A percentile compares a stretch with the other conserved stretches of the same genome.
These are phyloP conservation scores for Hypoxylon subgilvum DNA, from an alignment of 495 filamentous ascomycete genomes.

Conservation along the genomic window DNA sequence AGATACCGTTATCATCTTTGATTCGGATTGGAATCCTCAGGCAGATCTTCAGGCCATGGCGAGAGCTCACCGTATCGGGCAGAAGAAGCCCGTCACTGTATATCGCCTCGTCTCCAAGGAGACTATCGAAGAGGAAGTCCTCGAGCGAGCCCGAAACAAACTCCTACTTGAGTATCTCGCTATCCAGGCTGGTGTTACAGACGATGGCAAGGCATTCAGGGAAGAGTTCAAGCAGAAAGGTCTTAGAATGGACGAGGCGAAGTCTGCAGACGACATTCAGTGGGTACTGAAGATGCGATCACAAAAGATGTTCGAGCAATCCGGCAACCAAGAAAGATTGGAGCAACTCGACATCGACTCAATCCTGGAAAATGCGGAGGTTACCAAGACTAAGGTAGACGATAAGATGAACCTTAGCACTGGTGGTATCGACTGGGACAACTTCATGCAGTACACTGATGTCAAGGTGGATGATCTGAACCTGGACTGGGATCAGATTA, in stretches of 20 bases:
- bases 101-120: constrained; percentile 96
- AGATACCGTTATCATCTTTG: constrained; percentile 96
- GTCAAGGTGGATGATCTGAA: constrained; percentile 87
- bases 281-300: constrained; percentile 91
- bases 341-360: constrained; percentile 99
- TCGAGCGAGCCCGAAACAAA: constrained; percentile 95
- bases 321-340: constrained; percentile 90
- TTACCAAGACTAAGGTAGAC: constrained; percentile 89
- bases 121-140: constrained; percentile 96
- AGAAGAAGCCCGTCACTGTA: constrained; percentile 92
- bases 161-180: constrained; percentile 98
- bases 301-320: constrained; percentile 97
- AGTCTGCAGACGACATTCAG: constrained; percentile 86
- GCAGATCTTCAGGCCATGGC: constrained; percentile 99
- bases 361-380: constrained; percentile 92
- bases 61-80: constrained; percentile 94
- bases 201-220: constrained; percentile 79
- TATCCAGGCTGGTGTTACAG: constrained; percentile 94
- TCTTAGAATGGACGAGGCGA: constrained; percentile 71
- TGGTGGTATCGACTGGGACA: constrained; percentile 89
- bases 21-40: constrained; percentile 99
- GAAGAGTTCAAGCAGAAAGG: constrained; percentile 62
- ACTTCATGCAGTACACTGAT: constrained; percentile 92
- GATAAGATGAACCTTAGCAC: constrained; percentile 63
- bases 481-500: constrained; percentile 95